Base-by-base conservation (phyloP, 495 filamentous ascomycete genomes). In the Penicillium psychrofluorescens region DNA sequence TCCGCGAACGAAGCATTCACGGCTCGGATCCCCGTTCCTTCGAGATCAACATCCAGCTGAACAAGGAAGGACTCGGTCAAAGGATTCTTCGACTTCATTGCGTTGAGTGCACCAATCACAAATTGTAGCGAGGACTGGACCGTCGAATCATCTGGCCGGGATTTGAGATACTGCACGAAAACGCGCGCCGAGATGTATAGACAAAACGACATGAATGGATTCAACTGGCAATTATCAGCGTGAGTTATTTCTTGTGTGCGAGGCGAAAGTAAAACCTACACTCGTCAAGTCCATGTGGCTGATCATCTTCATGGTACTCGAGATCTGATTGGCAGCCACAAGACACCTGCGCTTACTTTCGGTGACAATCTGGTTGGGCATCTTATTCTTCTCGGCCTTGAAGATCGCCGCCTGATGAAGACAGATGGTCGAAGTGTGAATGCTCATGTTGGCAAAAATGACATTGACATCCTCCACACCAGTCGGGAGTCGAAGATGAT, bases 371-470 rank as follows among this genome's bases (percentile, higher is more conserved):
- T 79, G 79, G 8, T 79, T 70, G 4, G 90, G 80, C 53, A 96
- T 72, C 41, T 78, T 75, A 61, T 97, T 85, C 63, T 88, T 91
- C 52, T 96, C 90, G 0, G 92, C 88, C 61, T 95, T 97, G 75
- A 89, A 95, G 13, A 97, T 96, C 13, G 92, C 94, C 7, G 94
- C 94, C 61, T 99, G 92, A 59, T 99, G 92, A 7, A 97, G 76
- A 63, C 94, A 97, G 35, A 99, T 97, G 2, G 89, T 92, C 1
- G 90, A 94, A 0, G 92, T 95, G 56, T 97, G 92, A 30, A 97
- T 89, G 55, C 84, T 86, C 86, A 97, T 95, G 48, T 97, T 97
- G 29, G 86, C 82, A 56, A 96, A 97, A 13, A 99, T 81, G 40
- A 94, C 81, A 53, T 96, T 99, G 7, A 89, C 71, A 59, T 94